Evolutionary conservation across 352 stramenopile species (phyloP).

Genomic region (Phytophthora quininea): DNA sequence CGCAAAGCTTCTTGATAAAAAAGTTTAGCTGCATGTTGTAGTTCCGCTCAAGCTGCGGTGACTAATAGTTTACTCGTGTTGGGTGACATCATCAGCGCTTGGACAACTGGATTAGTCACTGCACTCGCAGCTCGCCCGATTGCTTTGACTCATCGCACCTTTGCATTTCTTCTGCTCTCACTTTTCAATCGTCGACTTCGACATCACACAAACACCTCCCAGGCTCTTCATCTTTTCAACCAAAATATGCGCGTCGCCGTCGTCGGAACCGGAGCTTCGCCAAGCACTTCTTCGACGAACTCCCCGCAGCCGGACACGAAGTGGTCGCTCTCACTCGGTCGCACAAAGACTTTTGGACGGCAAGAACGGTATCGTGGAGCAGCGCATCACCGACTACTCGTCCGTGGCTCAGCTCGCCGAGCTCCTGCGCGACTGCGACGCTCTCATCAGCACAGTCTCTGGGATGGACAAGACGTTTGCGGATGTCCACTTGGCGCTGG

Average conservation of each 20-base stretch:
- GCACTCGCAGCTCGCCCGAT: background rate
- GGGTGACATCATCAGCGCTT: too few species aligned
- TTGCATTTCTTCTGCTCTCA: background rate
- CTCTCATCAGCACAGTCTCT: conserved; percentile 33
- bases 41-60: background rate
- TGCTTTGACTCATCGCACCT: background rate
- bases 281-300: conserved; percentile 42
- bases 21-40: background rate
- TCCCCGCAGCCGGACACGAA: conserved; percentile 31
- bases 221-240: background rate
- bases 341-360: conserved; percentile 43
- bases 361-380: conserved; percentile 34
- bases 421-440: conserved; percentile 36
- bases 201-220: background rate
- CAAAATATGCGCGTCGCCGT: conserved; percentile 42
- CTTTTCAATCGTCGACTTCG: background rate
- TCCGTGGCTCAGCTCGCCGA: conserved; percentile 26
- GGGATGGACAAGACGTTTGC: conserved; percentile 12
- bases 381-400: conserved; percentile 40
- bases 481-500: conserved; percentile 25
- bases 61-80: background rate
- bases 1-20: background rate
- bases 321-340: conserved; percentile 44
- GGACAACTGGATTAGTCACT: background rate
- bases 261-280: conserved; percentile 39